Evolutionary conservation across 768 basidiomycete genomes (phyloP).

Genomic region (Mycena venus): DNA sequence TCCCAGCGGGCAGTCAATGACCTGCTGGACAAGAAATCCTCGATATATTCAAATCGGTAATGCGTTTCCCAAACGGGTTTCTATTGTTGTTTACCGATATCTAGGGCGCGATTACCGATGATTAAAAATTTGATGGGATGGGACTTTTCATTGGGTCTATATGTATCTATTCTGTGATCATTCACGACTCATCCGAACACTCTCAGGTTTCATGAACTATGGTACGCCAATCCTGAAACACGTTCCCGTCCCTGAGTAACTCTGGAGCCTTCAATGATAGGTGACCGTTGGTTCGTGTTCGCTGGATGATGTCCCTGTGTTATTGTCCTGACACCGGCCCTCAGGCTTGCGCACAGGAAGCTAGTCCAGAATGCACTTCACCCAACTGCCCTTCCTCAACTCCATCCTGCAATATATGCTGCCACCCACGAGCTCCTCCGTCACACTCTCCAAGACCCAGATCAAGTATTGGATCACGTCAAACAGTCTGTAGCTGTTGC

Average conservation of each 20-base stretch:
- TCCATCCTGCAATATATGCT: background rate
- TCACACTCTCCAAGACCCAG: background rate
- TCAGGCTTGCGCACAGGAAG: conserved; percentile 56
- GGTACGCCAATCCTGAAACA: background rate
- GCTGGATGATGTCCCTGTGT: background rate
- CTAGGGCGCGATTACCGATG: no score
- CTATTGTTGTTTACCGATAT: no score
- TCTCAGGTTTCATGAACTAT: conserved; percentile 17
- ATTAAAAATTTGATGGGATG: no score
- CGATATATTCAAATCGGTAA: no score
- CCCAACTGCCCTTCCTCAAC: conserved; percentile 33
- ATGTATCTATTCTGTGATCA: conserved; percentile 42
- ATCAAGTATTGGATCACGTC: background rate
- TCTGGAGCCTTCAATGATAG: background rate
- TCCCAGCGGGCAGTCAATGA: conserved; percentile 47
- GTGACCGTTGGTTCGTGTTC: conserved; percentile 20
- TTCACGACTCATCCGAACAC: background rate
- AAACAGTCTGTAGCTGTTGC: background rate
- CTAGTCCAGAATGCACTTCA: conserved; percentile 58
- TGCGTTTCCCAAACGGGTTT: no score
- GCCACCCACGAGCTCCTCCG: background rate
- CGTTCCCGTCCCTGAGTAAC: background rate
- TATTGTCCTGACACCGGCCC: background rate
- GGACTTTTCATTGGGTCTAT: no score
- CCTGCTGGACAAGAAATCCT: conserved; percentile 49